Base-by-base conservation (phyloP, 441 rosid species). In the Corymbia calophylla region DNA sequence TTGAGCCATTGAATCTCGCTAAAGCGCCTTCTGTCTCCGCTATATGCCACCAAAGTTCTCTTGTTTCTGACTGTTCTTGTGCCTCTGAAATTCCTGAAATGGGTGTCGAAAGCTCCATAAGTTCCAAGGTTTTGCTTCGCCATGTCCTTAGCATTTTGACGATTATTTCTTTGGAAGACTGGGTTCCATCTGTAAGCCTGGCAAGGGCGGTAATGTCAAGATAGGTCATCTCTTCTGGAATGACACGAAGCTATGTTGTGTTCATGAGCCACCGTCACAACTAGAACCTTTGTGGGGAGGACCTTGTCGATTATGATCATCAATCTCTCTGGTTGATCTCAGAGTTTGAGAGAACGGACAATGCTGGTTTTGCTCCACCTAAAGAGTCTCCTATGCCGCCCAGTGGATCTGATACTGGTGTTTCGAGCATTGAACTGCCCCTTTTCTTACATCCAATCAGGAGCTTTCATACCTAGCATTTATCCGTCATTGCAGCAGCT, bases 381-480 rank as follows among this genome's bases (percentile, higher is more conserved):
- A 0, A 0, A 6, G 0, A 5, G 31, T 0, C 29, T 56, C 27
- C 21, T 53, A 17, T 5, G 1, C 27, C 0, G 80, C 44, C 77
- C 77, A 5, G 77, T 4, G 39, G 8, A 66, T 5, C 8, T 70
- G 47, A 2, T 68, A 2, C 7, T 54, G 21, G 8, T 54, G 56
- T 0, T 54, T 2, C 56, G 9, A 2, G 21, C 21, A 1, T 17
- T 53, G 21, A 53, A 53, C 0, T 2, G 56, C 56, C 19, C 21
- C 56, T 3, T 17, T 1, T 18, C 23, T 18, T 18, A 0, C 1
- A 54, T 54, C 18, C 9, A 2, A 54, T 32, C 0, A 2, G 9
- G 0, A 2, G 44, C 13, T 23, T 1, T 31, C 1, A 9, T 1
- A 18, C 80, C 44, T 68, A 8, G 47, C 80, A 32, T 31, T 68